phyloP scores from a whole-genome alignment of 192 early-diverging fungal genomes.

The Mortierella alpina region DNA sequence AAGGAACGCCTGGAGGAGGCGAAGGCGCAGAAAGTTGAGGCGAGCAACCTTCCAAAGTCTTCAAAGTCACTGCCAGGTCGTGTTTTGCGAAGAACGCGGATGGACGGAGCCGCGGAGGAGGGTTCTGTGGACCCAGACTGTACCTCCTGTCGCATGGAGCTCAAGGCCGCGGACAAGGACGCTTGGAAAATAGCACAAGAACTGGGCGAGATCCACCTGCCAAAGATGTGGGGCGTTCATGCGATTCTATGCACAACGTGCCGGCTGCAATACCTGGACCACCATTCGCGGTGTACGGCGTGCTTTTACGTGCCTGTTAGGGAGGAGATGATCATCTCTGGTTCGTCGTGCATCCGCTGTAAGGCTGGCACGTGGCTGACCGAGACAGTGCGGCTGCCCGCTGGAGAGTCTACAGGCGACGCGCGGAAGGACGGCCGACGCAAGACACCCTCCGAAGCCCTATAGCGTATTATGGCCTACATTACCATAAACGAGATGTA shows the following conservation, averaged over 20 bases:
- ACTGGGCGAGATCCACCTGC: constrained; percentile 24
- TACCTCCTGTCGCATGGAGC: constrained; percentile 46
- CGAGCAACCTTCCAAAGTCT: constrained; percentile 43
- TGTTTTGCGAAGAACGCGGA: constrained; percentile 26
- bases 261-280: constrained; percentile 26
- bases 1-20: constrained; percentile 13
- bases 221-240: constrained; percentile 39
- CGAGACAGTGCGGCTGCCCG: constrained; percentile 7
- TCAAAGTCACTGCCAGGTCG: constrained; percentile 46
- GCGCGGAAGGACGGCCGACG: constrained; percentile 10
- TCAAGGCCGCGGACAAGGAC: constrained; percentile 24
- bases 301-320: constrained; percentile 43
- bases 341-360: constrained; percentile 33
- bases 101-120: constrained; percentile 6
- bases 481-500: too few species aligned
- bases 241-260: constrained; percentile 39
- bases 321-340: constrained; percentile 28
- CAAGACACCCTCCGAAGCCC: constrained; percentile 12
- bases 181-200: constrained; percentile 34
- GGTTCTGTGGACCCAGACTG: constrained; percentile 37
- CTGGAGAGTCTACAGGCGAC: background rate
- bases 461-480: background rate
- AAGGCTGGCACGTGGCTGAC: constrained; percentile 42
- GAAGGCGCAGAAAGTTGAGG: constrained; percentile 39
- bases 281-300: constrained; percentile 40